Percentiles rank a stretch among this genome's conserved stretches.
Conservation (phyloP, 345 rosid species). For the Syzygium jambos region DNA sequence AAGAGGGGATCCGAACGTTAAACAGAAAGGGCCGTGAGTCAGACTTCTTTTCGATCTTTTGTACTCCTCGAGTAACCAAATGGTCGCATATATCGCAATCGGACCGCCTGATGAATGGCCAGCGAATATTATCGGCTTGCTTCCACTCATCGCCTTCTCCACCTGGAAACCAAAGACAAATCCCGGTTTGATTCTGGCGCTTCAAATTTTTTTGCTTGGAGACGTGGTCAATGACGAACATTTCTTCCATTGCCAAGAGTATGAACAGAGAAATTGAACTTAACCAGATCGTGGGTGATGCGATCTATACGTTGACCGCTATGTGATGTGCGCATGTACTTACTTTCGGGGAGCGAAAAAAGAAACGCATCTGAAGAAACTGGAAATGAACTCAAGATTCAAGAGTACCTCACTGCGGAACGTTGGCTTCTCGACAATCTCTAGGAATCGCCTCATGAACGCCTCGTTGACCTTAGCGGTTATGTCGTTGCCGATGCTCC, state of each 20-base stretch:
- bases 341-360: background rate
- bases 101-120: conserved; percentile 87
- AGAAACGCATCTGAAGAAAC: background rate
- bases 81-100: conserved; percentile 53
- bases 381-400: background rate
- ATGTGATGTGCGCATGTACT: background rate
- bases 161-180: conserved; percentile 27
- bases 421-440: conserved; percentile 5
- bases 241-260: background rate
- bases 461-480: conserved; percentile 60
- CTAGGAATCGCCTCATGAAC: conserved; percentile 24
- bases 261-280: background rate
- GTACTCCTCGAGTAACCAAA: conserved; percentile 50
- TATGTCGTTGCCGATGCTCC: conserved; percentile 37
- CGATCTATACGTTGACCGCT: background rate
- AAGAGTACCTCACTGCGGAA: conserved; percentile 29
- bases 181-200: background rate
- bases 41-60: background rate
- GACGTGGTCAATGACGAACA: background rate
- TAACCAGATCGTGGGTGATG: background rate
- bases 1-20: conserved; percentile 90
- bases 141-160: conserved; percentile 15
- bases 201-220: background rate
- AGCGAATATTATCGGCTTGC: conserved; percentile 53
- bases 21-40: conserved; percentile 23